Percentiles rank a stretch among this genome's conserved stretches.
These are phyloP conservation scores for Yarrowia sp. DNA, from an alignment of 805 yeast genomes.

Conservation along the genomic window DNA sequence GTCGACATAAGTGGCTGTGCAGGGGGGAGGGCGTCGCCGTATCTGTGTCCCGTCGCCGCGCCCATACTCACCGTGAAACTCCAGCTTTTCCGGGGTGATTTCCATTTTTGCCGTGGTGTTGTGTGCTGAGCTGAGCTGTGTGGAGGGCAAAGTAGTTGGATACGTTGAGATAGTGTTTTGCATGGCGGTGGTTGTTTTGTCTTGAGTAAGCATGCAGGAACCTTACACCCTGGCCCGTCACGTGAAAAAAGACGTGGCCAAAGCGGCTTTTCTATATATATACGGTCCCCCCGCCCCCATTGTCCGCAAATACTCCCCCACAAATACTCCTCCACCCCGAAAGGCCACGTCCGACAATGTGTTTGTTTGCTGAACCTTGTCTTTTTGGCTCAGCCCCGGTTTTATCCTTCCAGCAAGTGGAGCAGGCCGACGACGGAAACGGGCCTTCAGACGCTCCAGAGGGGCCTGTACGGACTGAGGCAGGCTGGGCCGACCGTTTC, in stretches of 20 bases:
- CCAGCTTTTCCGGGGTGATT: conserved; percentile 68
- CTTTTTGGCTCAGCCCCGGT: conserved; percentile 15
- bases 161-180: conserved; percentile 25
- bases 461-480: too few relatives aligned
- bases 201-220: conserved; percentile 19
- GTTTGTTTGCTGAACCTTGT: conserved; percentile 26
- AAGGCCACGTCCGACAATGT: conserved; percentile 11
- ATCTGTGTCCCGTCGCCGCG: background rate
- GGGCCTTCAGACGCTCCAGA: too few relatives aligned
- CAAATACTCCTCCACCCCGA: background rate
- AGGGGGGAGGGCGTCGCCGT: too few relatives aligned
- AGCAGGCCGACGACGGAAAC: background rate
- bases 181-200: conserved; percentile 20
- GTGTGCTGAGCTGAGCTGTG: conserved; percentile 16
- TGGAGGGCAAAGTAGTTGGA: conserved; percentile 24
- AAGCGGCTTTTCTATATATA: too few relatives aligned
- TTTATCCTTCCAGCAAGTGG: conserved; percentile 21
- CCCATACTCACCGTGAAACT: conserved; percentile 66
- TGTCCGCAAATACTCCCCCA: too few relatives aligned
- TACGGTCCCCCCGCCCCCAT: too few relatives aligned
- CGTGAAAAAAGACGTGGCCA: too few relatives aligned
- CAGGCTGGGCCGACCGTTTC: too few relatives aligned
- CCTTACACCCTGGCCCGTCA: background rate
- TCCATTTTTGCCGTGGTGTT: conserved; percentile 47
- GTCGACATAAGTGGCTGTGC: too few relatives aligned